These are phyloP conservation scores for Bipolaris sorokiniana DNA, from an alignment of 2,329 filamentous ascomycete species.

Conservation along the genomic window DNA sequence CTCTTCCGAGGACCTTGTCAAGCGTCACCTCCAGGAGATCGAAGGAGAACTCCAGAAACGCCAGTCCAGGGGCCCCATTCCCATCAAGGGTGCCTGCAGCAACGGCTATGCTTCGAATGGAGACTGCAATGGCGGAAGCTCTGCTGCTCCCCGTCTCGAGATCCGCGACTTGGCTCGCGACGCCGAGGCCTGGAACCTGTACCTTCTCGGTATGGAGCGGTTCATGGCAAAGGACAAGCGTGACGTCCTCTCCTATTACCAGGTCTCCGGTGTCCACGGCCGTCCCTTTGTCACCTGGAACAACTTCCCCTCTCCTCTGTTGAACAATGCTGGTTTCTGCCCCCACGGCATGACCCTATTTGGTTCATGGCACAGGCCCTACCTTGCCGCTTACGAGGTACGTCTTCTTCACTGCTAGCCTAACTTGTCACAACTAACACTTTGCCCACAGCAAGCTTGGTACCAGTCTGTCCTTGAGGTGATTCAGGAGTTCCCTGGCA, in stretches of 20 bases:
- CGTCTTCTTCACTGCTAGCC: slow-evolving; percentile 2
- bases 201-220: slow-evolving; percentile 74
- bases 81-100: slow-evolving; percentile 40
- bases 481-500: slow-evolving; percentile 51
- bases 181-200: slow-evolving; percentile 74
- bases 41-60: slow-evolving; percentile 31
- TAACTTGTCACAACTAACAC: not conserved
- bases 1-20: slow-evolving; percentile 28
- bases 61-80: slow-evolving; percentile 29
- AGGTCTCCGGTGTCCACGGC: slow-evolving; percentile 80
- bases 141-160: slow-evolving; percentile 62
- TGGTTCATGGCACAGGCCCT: slow-evolving; percentile 83
- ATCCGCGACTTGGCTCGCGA: slow-evolving; percentile 69
- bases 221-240: slow-evolving; percentile 72
- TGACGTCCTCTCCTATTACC: slow-evolving; percentile 74
- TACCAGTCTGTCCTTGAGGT: slow-evolving; percentile 50
- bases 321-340: slow-evolving; percentile 72
- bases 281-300: slow-evolving; percentile 69
- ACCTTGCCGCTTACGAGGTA: slow-evolving; percentile 69
- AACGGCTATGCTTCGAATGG: slow-evolving; percentile 30
- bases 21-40: slow-evolving; percentile 36
- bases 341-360: slow-evolving; percentile 78
- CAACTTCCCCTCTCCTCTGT: slow-evolving; percentile 43
- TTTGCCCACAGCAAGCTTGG: slow-evolving; percentile 48
- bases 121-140: slow-evolving; percentile 33